Evolutionary conservation across 805 yeast genomes (phyloP).

Genomic region (Ogataea ganodermae): DNA sequence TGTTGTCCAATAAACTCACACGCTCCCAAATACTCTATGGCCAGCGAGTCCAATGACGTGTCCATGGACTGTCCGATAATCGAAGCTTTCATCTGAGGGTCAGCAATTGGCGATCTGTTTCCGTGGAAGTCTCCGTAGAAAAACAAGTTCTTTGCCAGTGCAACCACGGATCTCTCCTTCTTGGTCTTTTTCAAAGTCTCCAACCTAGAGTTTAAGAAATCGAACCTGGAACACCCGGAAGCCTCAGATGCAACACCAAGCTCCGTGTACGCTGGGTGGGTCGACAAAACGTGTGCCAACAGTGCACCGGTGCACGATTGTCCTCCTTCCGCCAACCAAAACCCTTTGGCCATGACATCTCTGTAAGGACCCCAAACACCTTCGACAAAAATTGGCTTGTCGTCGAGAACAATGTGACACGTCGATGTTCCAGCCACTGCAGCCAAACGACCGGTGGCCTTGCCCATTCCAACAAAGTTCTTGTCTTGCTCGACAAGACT

Average conservation of each 20-base stretch:
- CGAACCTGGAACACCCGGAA: slow-evolving; percentile 74
- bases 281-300: slow-evolving; percentile 80
- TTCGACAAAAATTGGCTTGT: slow-evolving; percentile 82
- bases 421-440: slow-evolving; percentile 99
- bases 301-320: slow-evolving; percentile 96
- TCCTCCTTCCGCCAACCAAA: slow-evolving; percentile 99
- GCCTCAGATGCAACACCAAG: slow-evolving; percentile 67
- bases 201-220: slow-evolving; percentile 72
- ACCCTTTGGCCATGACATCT: slow-evolving; percentile 86
- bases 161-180: slow-evolving; percentile 69
- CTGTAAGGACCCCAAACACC: slow-evolving; percentile 99
- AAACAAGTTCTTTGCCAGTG: slow-evolving; percentile 80
- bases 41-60: slow-evolving; percentile 77
- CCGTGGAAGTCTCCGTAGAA: slow-evolving; percentile 97
- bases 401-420: slow-evolving; percentile 88
- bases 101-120: slow-evolving; percentile 96
- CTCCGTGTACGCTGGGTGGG: slow-evolving; percentile 86
- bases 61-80: slow-evolving; percentile 95
- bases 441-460: slow-evolving; percentile 83
- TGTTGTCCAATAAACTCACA: slow-evolving; percentile 98
- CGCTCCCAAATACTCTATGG: slow-evolving; percentile 85
- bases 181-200: slow-evolving; percentile 62
- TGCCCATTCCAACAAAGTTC: slow-evolving; percentile 48
- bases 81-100: slow-evolving; percentile 88
- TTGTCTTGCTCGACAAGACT: slow-evolving; percentile 52